phyloP scores from a whole-genome alignment of 2,329 filamentous ascomycete species.

The Tothia fuscella region DNA sequence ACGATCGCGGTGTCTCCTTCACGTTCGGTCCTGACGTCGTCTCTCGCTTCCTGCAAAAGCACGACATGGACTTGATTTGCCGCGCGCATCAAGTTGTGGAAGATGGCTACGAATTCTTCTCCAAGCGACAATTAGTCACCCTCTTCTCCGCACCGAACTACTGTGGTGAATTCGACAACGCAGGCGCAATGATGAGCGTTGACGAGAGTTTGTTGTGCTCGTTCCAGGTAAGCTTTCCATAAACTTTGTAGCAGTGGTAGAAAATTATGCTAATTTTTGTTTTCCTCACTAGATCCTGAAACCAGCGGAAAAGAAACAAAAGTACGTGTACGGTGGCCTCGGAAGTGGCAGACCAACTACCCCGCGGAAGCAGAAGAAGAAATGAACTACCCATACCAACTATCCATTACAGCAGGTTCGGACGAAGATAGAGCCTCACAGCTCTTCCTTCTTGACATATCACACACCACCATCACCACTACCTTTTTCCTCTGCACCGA shows the following conservation, averaged over 20 bases:
- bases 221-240: constrained; percentile 61
- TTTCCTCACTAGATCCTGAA: constrained; percentile 66
- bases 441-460: constrained; percentile 7
- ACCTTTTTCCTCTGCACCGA: neutral
- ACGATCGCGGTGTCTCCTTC: constrained; percentile 96
- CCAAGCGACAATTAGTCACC: constrained; percentile 92
- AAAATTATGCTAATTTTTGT: neutral
- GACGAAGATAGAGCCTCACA: constrained; percentile 12
- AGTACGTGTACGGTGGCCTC: constrained; percentile 78
- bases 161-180: constrained; percentile 98
- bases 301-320: constrained; percentile 99
- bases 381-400: constrained; percentile 41
- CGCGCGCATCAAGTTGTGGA: constrained; percentile 97
- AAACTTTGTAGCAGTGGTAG: too few species aligned
- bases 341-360: constrained; percentile 58
- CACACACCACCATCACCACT: neutral
- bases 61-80: constrained; percentile 99
- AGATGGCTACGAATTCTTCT: constrained; percentile 99
- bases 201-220: constrained; percentile 97
- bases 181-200: constrained; percentile 99
- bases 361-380: constrained; percentile 46
- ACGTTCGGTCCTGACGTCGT: constrained; percentile 97
- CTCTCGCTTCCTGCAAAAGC: constrained; percentile 93
- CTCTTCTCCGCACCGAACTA: constrained; percentile 98
- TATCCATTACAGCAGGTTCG: constrained; percentile 18